Evolutionary conservation across 176 grass and related monocot genomes (phyloP), one percentile per base, ranked within the genome.

Genomic region (Oryza longistaminata): DNA sequence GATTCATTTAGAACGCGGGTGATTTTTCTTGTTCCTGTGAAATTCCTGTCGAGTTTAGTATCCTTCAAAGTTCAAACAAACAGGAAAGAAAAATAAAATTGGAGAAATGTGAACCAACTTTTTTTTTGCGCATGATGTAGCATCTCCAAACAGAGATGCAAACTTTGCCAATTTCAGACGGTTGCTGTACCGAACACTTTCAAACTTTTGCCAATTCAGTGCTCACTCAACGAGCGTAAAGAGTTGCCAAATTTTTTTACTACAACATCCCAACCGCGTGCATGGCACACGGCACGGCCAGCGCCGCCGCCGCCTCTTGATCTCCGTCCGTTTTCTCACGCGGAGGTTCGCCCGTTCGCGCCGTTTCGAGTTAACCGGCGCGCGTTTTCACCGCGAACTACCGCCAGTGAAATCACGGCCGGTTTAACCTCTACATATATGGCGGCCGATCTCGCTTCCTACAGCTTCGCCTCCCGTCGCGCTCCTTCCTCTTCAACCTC

Each of bases 311-410:
- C 31, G 50, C 10, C 73, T 45, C 60, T 80, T 80, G 11, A 43
- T 66, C 44, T 75, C 37, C 27, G 0, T 14, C 14, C 39, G 11
- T 52, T 44, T 70, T 83, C 70, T 14, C 71, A 81, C 40, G 31
- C 10, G 13, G 37, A 55, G 42, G 1, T 5, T 19, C 39, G 39
- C 39, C 39, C 39, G 39, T 40, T 40, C 39, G 42, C 50, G 50
- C 49, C 55, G 19, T 46, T 25, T 71, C 40, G 50, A 29, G 66
- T 35, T 78, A 86, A 78, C 68, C 35, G 17, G 2, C 79, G 61
- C 69, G 8, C 35, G 11, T 11, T 81, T 72, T 35, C 66, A 73
- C 33, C 15, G 68, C 24, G 25, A 14, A 29, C 29, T 31, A 31
- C 4, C 37, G 9, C 73, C 35, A 31, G 26, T 78, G 45, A 58